Evolutionary conservation across 1,139 yeast genomes (phyloP).

Genomic region (Schwanniomyces etchellsii): DNA sequence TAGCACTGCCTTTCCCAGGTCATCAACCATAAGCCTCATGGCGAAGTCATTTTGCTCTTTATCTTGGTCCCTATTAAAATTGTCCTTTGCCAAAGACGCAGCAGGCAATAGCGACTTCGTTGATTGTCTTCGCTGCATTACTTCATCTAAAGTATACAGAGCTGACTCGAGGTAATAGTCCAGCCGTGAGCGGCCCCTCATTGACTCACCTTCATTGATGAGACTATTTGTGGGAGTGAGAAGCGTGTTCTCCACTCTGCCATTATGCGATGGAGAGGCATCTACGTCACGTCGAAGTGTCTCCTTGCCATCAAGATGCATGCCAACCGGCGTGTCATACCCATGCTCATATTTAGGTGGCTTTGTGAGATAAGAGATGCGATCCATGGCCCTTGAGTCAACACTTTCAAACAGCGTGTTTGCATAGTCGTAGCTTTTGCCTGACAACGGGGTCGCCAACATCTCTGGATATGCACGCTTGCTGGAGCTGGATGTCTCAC

Average conservation of each 20-base stretch:
- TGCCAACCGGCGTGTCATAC: not conserved
- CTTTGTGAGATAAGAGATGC: constrained; percentile 24
- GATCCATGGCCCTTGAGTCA: constrained; percentile 32
- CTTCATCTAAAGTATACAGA: not conserved
- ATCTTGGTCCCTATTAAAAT: not conserved
- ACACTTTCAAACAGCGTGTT: constrained; percentile 19
- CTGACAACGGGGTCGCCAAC: constrained; percentile 18
- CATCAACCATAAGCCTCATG: constrained; percentile 36
- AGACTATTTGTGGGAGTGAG: not conserved
- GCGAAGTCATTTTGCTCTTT: constrained; percentile 18
- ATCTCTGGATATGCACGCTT: constrained; percentile 9
- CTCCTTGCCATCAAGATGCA: not conserved
- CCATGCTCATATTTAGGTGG: not conserved
- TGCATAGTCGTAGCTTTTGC: constrained; percentile 12
- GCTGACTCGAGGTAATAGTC: not conserved
- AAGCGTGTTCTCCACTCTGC: not conserved
- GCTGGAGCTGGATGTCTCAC: constrained; percentile 4
- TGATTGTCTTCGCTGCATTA: not conserved
- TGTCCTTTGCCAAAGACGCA: not conserved
- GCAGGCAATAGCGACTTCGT: not conserved
- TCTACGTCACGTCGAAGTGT: not conserved
- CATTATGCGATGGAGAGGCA: not conserved
- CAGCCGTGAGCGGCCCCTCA: too few species aligned
- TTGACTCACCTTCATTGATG: not conserved
- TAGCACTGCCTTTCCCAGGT: constrained; percentile 43